These are phyloP conservation scores for Aspergillus nidulans DNA, from an alignment of 495 filamentous ascomycete genomes.

Conservation along the genomic window DNA sequence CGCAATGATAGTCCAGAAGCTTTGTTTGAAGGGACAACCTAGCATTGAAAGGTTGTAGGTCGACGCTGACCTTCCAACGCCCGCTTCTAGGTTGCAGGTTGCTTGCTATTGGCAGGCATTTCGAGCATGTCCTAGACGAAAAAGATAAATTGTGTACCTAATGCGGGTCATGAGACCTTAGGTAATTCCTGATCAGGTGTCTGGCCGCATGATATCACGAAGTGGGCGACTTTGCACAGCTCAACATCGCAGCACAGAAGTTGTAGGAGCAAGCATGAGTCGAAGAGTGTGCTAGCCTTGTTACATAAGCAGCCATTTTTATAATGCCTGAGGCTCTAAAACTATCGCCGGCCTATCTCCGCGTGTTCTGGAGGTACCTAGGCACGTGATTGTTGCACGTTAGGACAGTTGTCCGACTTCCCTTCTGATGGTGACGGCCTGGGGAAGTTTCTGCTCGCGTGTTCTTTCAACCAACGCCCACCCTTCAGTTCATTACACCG, in stretches of 20 bases:
- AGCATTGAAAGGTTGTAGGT: background rate
- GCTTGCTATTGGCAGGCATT: background rate
- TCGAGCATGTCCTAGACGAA: background rate
- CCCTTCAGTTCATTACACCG: conserved; percentile 12
- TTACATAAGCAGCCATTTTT: conserved; percentile 22
- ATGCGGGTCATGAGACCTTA: background rate
- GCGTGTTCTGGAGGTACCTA: conserved; percentile 6
- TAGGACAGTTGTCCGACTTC: conserved; percentile 30
- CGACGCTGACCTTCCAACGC: conserved; percentile 1
- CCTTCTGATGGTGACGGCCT: conserved; percentile 20
- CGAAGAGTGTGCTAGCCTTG: conserved; percentile 11
- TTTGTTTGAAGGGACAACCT: background rate
- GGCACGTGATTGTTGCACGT: conserved; percentile 20
- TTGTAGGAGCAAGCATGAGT: conserved; percentile 14
- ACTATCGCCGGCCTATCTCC: conserved; percentile 3
- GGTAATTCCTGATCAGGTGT: background rate
- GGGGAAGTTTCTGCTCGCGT: conserved; percentile 25
- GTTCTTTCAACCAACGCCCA: conserved; percentile 15
- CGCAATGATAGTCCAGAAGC: background rate
- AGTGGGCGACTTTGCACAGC: conserved; percentile 11
- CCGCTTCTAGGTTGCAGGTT: conserved; percentile 7
- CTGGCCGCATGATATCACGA: background rate
- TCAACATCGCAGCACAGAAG: conserved; percentile 5
- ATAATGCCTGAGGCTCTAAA: background rate
- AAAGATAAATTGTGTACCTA: background rate